These are phyloP conservation scores for Acrodontium crateriforme DNA, from an alignment of 2,329 filamentous ascomycete species.

Conservation along the genomic window DNA sequence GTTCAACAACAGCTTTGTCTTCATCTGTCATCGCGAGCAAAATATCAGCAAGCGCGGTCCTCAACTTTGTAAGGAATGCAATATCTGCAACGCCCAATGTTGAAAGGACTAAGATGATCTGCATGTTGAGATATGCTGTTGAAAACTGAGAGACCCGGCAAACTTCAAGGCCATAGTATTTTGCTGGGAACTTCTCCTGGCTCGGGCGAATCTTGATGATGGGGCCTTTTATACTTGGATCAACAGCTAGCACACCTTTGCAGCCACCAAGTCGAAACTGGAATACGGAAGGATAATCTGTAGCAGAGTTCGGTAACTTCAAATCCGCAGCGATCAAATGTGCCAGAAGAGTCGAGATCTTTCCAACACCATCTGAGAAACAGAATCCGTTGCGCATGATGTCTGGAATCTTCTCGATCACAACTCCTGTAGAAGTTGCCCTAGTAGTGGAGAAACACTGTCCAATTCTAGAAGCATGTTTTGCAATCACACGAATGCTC, in stretches of 20 bases:
- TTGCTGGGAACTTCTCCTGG: conserved; percentile 71
- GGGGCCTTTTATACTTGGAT: conserved; percentile 45
- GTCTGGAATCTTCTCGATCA: conserved; percentile 49
- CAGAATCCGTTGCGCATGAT: conserved; percentile 53
- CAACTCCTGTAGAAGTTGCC: conserved; percentile 50
- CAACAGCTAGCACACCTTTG: conserved; percentile 76
- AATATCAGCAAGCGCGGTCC: conserved; percentile 53
- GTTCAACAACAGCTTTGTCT: conserved; percentile 47
- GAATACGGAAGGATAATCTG: conserved; percentile 59
- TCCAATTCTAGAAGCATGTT: conserved; percentile 75
- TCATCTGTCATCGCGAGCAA: conserved; percentile 56
- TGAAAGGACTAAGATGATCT: conserved; percentile 76
- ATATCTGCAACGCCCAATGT: conserved; percentile 55
- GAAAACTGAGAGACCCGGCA: conserved; percentile 67
- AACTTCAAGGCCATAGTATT: conserved; percentile 64
- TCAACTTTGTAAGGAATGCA: conserved; percentile 55
- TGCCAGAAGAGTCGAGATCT: conserved; percentile 69
- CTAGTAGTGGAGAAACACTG: conserved; percentile 94
- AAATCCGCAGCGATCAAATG: conserved; percentile 60
- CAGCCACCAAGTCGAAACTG: conserved; percentile 88
- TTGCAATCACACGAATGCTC: conserved; percentile 72
- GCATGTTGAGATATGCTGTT: conserved; percentile 70
- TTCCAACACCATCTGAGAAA: conserved; percentile 89
- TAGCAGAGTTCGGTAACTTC: conserved; percentile 38
- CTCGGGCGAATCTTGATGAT: conserved; percentile 70